Evolutionary conservation across 768 basidiomycete genomes (phyloP).

Genomic region (Boletellus ananas): DNA sequence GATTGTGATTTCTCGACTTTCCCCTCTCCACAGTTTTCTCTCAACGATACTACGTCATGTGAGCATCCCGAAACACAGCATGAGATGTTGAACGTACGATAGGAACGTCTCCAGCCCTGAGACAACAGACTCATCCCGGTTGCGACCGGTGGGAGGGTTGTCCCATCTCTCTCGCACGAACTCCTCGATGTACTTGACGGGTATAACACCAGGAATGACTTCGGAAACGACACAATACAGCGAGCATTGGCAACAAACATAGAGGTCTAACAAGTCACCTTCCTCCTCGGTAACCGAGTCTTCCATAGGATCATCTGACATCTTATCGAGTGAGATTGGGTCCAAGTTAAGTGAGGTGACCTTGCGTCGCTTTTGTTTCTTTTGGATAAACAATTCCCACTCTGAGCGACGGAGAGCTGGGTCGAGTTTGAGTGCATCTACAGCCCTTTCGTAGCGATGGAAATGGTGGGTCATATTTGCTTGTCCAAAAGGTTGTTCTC

Average conservation of each 20-base stretch:
- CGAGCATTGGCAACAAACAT: slow-evolving; percentile 82
- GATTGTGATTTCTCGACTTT: slow-evolving; percentile 55
- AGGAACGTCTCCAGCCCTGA: slow-evolving; percentile 63
- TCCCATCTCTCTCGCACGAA: slow-evolving; percentile 57
- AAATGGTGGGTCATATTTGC: slow-evolving; percentile 76
- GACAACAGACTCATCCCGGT: slow-evolving; percentile 51
- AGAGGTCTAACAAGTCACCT: slow-evolving; percentile 67
- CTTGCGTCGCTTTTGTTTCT: slow-evolving; percentile 55
- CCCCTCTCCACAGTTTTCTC: slow-evolving; percentile 71
- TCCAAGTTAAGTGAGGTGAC: slow-evolving; percentile 39
- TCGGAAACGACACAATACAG: slow-evolving; percentile 67
- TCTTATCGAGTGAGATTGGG: slow-evolving; percentile 16
- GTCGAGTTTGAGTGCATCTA: slow-evolving; percentile 65
- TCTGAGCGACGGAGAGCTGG: slow-evolving; percentile 56
- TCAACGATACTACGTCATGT: slow-evolving; percentile 56
- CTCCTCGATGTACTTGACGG: slow-evolving; percentile 57
- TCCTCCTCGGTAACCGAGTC: slow-evolving; percentile 33
- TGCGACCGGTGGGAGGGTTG: slow-evolving; percentile 55
- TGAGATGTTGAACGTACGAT: slow-evolving; percentile 43
- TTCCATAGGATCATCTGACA: slow-evolving; percentile 31
- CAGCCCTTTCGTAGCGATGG: slow-evolving; percentile 66
- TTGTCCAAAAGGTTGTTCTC: slow-evolving; percentile 42
- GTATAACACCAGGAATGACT: slow-evolving; percentile 71
- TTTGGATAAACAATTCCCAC: slow-evolving; percentile 52
- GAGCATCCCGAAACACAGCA: background rate